A percentile compares a stretch with the other conserved stretches of the same genome.
Conservation (phyloP, 2,329 filamentous ascomycete genomes). For the Talaromyces sp. region DNA sequence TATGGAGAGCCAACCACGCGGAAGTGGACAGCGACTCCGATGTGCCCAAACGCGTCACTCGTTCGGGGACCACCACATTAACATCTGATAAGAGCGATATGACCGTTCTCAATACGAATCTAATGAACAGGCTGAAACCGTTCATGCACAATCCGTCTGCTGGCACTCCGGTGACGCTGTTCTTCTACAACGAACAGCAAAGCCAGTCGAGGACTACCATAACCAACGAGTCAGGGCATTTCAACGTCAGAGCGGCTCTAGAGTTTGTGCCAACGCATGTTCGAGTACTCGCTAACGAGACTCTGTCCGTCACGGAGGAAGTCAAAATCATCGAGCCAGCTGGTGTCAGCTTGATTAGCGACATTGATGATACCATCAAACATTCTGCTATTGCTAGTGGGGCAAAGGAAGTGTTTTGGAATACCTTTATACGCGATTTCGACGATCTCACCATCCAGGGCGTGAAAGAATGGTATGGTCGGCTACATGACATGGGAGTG, state of each 20-base stretch:
- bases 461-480: slow-evolving; percentile 83
- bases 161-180: slow-evolving; percentile 76
- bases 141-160: slow-evolving; percentile 83
- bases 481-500: slow-evolving; percentile 74
- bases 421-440: slow-evolving; percentile 87
- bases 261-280: slow-evolving; percentile 90
- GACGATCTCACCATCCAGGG: slow-evolving; percentile 78
- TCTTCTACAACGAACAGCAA: slow-evolving; percentile 84
- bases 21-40: slow-evolving; percentile 25
- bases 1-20: slow-evolving; percentile 58
- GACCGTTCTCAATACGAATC: slow-evolving; percentile 72
- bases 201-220: slow-evolving; percentile 80
- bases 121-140: slow-evolving; percentile 81
- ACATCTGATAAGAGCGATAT: slow-evolving; percentile 73
- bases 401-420: slow-evolving; percentile 90
- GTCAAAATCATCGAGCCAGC: slow-evolving; percentile 71
- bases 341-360: slow-evolving; percentile 90
- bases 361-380: slow-evolving; percentile 97
- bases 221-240: slow-evolving; percentile 88
- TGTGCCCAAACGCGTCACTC: slow-evolving; percentile 29
- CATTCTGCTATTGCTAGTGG: slow-evolving; percentile 85
- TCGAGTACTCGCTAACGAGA: slow-evolving; percentile 78
- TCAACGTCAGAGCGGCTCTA: slow-evolving; percentile 71
- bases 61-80: slow-evolving; percentile 46
- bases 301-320: slow-evolving; percentile 74